Evolutionary conservation across 306 rosid genomes (phyloP).

Genomic region (Ceratonia siliqua): DNA sequence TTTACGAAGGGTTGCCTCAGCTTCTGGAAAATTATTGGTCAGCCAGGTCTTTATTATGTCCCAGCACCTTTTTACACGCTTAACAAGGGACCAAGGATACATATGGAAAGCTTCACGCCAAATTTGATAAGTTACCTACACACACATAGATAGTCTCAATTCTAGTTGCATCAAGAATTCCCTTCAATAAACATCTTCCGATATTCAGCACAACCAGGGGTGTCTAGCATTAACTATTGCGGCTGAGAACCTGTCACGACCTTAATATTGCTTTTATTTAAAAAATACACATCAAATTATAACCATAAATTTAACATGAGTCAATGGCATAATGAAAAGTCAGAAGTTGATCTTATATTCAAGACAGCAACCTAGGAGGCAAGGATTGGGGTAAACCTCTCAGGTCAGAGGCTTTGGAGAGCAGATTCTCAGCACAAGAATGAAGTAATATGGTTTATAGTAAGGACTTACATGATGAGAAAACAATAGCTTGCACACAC

Average conservation of each 20-base stretch:
- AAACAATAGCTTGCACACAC: background rate
- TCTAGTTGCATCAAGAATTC: background rate
- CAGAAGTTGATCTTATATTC: background rate
- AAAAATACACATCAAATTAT: background rate
- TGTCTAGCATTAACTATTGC: background rate
- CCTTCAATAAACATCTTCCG: background rate
- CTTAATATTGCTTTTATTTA: background rate
- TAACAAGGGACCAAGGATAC: conserved; percentile 92
- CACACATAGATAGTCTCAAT: background rate
- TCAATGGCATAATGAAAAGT: background rate
- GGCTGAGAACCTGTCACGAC: background rate
- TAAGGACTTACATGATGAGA: background rate
- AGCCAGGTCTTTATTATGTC: conserved; percentile 61
- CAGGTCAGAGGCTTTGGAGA: background rate
- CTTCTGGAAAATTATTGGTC: conserved; percentile 62
- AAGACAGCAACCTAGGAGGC: background rate
- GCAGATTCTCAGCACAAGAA: background rate
- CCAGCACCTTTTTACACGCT: conserved; percentile 82
- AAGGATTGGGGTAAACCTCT: background rate
- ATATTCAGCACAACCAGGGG: background rate
- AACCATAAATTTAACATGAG: background rate
- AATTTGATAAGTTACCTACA: conserved; percentile 59
- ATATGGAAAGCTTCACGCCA: conserved; percentile 72
- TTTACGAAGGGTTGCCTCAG: conserved; percentile 58
- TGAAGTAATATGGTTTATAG: background rate